These are phyloP conservation scores for Scutellaria barbata DNA, from an alignment of 257 asterid species.

Conservation along the genomic window DNA sequence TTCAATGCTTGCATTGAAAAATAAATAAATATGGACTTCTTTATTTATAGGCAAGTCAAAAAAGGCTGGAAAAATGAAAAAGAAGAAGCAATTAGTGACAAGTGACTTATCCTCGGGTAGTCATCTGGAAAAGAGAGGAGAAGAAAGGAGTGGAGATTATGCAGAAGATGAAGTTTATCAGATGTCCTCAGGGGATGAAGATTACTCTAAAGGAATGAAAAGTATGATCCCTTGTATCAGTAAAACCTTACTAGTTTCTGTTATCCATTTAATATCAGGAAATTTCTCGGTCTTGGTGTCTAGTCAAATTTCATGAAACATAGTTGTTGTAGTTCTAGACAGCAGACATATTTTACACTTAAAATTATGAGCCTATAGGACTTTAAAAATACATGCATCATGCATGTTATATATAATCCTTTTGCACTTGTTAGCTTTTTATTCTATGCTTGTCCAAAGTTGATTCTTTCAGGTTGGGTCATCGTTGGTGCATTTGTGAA, in stretches of 20 bases:
- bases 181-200: constrained; percentile 92
- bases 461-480: not conserved
- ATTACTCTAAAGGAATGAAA: constrained; percentile 78
- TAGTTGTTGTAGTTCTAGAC: not conserved
- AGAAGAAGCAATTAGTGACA: constrained; percentile 39
- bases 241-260: constrained; percentile 3
- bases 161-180: constrained; percentile 61
- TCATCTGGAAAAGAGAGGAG: constrained; percentile 44
- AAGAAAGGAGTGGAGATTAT: constrained; percentile 44
- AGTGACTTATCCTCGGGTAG: constrained; percentile 36
- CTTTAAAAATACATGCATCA: not conserved
- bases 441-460: not conserved
- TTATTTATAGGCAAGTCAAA: constrained; percentile 55
- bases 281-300: constrained; percentile 14
- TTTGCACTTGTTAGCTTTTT: constrained; percentile 7
- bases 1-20: not conserved
- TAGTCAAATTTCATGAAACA: not conserved
- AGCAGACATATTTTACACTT: not conserved
- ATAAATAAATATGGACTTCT: constrained; percentile 11
- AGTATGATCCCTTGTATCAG: constrained; percentile 53
- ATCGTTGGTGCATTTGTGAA: not conserved
- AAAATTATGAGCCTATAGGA: not conserved
- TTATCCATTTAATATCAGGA: constrained; percentile 8
- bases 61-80: constrained; percentile 41
- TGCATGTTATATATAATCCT: not conserved